Evolutionary conservation across 2,329 filamentous ascomycete species (phyloP).

Genomic region (Cladosporium cucumerinum): DNA sequence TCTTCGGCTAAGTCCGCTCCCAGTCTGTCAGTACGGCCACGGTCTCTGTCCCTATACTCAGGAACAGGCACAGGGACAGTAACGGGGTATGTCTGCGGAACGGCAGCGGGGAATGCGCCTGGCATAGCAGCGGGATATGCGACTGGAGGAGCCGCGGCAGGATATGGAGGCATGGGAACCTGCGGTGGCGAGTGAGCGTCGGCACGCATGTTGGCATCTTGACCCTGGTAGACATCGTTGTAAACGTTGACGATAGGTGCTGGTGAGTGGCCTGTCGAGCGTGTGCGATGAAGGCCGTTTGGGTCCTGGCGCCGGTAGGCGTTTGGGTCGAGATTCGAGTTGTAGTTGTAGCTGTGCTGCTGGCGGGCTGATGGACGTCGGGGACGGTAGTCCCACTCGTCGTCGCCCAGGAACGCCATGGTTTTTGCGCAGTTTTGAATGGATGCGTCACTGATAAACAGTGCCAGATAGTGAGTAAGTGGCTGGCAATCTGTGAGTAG

Average conservation of each 20-base stretch:
- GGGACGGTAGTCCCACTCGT: slow-evolving; percentile 4
- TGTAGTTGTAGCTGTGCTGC: slow-evolving; percentile 2
- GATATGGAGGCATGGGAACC: slow-evolving; percentile 23
- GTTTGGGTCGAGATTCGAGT: slow-evolving; percentile 12
- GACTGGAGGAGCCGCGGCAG: slow-evolving; percentile 16
- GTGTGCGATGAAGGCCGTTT: slow-evolving; percentile 39
- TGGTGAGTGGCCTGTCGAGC: slow-evolving; percentile 43
- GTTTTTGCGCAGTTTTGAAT: neutral
- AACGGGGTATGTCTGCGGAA: neutral
- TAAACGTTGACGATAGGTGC: slow-evolving; percentile 47
- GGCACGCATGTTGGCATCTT: slow-evolving; percentile 26
- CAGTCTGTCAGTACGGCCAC: slow-evolving; percentile 19
- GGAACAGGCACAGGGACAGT: neutral
- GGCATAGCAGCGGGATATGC: slow-evolving; percentile 21
- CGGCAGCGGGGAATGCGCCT: slow-evolving; percentile 18
- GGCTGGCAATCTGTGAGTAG: neutral
- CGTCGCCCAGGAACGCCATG: slow-evolving; percentile 12
- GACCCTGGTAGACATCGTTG: slow-evolving; percentile 41
- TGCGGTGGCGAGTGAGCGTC: slow-evolving; percentile 19
- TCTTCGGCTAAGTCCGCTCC: slow-evolving; percentile 31
- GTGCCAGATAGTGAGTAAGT: neutral
- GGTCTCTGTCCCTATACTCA: neutral
- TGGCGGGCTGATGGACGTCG: slow-evolving; percentile 8
- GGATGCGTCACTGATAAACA: neutral
- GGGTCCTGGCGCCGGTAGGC: slow-evolving; percentile 2